Evolutionary conservation across 345 rosid genomes (phyloP).

Genomic region (Hibiscus syriacus): DNA sequence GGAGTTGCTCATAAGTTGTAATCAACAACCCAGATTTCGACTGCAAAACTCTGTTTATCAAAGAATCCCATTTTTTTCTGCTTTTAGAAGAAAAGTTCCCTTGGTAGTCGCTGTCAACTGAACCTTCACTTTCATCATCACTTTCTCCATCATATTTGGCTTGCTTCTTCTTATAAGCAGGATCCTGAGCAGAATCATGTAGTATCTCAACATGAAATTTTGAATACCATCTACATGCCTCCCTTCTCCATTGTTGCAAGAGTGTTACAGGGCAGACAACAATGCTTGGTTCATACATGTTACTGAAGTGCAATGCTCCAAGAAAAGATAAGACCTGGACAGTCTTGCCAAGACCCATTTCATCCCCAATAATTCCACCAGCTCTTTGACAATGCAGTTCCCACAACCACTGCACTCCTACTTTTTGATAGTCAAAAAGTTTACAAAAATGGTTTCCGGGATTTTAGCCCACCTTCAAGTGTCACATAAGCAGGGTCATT

Average conservation of each 20-base stretch:
- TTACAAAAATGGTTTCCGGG: constrained; percentile 58
- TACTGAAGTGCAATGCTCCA: constrained; percentile 87
- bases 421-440: constrained; percentile 94
- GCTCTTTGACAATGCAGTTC: constrained; percentile 98
- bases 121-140: constrained; percentile 68
- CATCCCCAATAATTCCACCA: constrained; percentile 99
- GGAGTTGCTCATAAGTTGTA: constrained; percentile 95
- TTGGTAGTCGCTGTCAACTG: constrained; percentile 53
- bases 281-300: constrained; percentile 90
- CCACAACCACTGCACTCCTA: constrained; percentile 99
- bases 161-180: constrained; percentile 31
- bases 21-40: constrained; percentile 77
- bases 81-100: constrained; percentile 35
- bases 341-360: constrained; percentile 99
- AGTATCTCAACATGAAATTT: constrained; percentile 70
- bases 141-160: constrained; percentile 42
- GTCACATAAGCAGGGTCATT: constrained; percentile 36
- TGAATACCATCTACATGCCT: constrained; percentile 82
- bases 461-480: constrained; percentile 85
- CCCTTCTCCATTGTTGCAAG: constrained; percentile 92
- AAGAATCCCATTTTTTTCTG: constrained; percentile 68
- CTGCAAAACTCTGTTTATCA: constrained; percentile 71
- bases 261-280: constrained; percentile 93
- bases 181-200: constrained; percentile 88
- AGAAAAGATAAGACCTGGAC: constrained; percentile 89